Evolutionary conservation across 139 green algal genomes (phyloP).

Genomic region (Spirogloea muscicola): DNA sequence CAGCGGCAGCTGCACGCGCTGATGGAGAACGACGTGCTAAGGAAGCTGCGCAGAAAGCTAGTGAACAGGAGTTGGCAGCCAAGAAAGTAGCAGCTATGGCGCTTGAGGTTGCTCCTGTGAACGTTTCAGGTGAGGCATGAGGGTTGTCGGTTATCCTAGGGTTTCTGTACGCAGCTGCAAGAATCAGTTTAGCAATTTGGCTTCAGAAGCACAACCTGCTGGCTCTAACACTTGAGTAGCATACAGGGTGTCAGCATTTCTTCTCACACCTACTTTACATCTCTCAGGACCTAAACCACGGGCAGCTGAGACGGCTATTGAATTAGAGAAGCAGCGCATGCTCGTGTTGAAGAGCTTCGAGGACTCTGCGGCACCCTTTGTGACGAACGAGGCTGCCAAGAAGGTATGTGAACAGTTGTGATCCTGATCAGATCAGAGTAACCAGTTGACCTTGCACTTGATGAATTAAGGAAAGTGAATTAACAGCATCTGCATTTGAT

Average conservation of each 20-base stretch:
- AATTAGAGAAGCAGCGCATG: constrained; percentile 1
- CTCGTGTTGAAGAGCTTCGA: constrained; percentile 2
- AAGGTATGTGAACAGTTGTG: neutral
- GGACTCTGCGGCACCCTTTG: neutral
- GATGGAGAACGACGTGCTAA: neutral
- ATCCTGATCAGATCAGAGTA: neutral
- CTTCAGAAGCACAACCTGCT: neutral
- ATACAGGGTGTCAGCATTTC: too few relatives aligned
- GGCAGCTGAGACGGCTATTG: neutral
- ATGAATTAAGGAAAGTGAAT: too few relatives aligned
- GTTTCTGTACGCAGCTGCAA: neutral
- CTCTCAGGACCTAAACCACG: neutral
- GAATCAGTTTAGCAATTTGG: neutral
- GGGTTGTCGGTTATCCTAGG: neutral
- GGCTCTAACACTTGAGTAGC: neutral
- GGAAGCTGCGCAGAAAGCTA: constrained; percentile 9
- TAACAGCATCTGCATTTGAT: neutral
- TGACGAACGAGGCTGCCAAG: constrained; percentile 5
- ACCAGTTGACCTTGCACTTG: too few relatives aligned
- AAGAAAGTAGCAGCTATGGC: constrained; percentile 6
- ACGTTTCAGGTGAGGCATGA: neutral
- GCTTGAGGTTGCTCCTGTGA: neutral
- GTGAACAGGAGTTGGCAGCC: neutral
- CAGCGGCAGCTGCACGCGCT: neutral
- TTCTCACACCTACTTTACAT: too few relatives aligned